Base-by-base conservation (phyloP, 2,329 filamentous ascomycete species). In the Didymellaceae sp. region DNA sequence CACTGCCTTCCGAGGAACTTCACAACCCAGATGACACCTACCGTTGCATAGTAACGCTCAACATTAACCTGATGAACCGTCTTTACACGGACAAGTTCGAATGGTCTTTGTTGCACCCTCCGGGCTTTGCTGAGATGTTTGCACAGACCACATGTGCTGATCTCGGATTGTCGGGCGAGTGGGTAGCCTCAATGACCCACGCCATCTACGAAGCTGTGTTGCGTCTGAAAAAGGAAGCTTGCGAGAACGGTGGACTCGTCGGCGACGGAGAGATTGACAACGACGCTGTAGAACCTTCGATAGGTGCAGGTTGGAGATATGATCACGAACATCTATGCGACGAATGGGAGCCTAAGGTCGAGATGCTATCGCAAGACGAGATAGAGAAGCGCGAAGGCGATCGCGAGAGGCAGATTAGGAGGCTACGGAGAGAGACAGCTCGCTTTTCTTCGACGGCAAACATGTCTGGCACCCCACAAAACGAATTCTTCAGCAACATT, bases 41-140 rank as follows among this genome's bases (percentile, higher is more conserved):
- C 74, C 86, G 94, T 39, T 97, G 94, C 71, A 88, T 97, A 63
- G 87, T 99, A 61, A 90, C 86, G 34, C 79, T 99, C 34, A 96
- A 89, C 69, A 89, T 99, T 66, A 97, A 96, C 67, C 82, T 97
- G 17, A 87, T 91, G 44, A 96, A 95, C 47, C 87, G 89, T 62
- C 82, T 97, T 10, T 97, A 97, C 74, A 95, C 90, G 3, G 94
- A 99, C 79, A 96, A 92, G 68, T 97, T 99, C 58, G 93, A 97
- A 72, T 97, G 93, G 93, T 97, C 93, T 5, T 79, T 99, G 16
- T 80, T 96, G 14, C 92, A 97, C 66, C 91, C 92, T 2, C 89
- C 91, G 1, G 93, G 93, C 17, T 91, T 93, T 32, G 91, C 94
- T 0, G 93, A 99, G 72, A 85, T 88, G 10, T 97, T 97, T 71